A percentile compares a stretch with the other conserved stretches of the same genome.
Evolutionary conservation across 306 rosid genomes (phyloP).

Genomic region (Pachyrhizus erosus): DNA sequence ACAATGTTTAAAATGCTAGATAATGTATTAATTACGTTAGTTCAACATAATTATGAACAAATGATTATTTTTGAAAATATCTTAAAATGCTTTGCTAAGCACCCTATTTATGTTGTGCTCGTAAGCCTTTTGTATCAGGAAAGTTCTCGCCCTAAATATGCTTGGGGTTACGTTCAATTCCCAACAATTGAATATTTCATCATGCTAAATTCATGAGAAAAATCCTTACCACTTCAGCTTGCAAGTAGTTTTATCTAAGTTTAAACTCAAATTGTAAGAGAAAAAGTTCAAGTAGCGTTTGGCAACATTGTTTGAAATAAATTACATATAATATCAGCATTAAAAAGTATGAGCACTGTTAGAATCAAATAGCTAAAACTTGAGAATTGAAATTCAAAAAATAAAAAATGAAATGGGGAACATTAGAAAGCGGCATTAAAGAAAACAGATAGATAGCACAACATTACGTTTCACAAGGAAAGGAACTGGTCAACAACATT

Average conservation of each 20-base stretch:
- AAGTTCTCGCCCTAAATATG: neutral
- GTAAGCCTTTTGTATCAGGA: too few relatives aligned
- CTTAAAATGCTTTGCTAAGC: too few relatives aligned
- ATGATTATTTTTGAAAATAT: too few relatives aligned
- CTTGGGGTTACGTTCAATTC: neutral
- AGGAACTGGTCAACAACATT: constrained; percentile 34
- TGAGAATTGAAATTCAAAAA: neutral
- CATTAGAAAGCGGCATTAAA: constrained; percentile 23
- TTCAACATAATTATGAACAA: neutral
- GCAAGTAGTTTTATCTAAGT: neutral
- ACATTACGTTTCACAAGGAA: constrained; percentile 61
- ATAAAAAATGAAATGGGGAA: neutral
- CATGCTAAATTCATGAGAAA: neutral
- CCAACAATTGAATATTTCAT: neutral
- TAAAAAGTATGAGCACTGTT: neutral
- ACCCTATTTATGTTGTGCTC: too few relatives aligned
- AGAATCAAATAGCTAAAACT: neutral
- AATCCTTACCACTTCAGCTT: neutral
- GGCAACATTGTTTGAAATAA: neutral
- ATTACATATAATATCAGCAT: neutral
- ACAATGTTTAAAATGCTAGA: neutral
- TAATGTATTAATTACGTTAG: neutral
- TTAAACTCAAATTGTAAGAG: too few relatives aligned
- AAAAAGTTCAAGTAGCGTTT: neutral
- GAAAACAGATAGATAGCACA: constrained; percentile 54